Conservation (phyloP, 2,329 filamentous ascomycete species). For the Aspergillus versicolor region DNA sequence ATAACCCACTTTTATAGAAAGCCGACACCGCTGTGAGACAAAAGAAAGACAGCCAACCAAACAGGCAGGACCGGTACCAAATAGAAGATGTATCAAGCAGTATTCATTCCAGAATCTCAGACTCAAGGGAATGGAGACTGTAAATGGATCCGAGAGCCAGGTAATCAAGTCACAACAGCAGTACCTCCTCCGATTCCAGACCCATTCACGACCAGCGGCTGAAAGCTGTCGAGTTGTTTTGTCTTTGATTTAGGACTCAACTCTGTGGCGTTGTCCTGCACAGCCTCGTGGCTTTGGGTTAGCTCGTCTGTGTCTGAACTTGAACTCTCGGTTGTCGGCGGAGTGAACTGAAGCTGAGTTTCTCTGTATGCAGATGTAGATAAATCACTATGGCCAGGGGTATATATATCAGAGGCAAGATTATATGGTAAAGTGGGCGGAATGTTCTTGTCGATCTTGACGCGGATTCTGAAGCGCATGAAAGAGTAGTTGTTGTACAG, state of each 20-base stretch:
- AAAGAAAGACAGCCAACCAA: not conserved
- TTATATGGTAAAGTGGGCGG: slow-evolving; percentile 7
- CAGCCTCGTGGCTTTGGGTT: not conserved
- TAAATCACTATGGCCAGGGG: not conserved
- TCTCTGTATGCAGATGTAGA: not conserved
- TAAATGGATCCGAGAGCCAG: not conserved
- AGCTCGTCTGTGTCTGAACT: slow-evolving; percentile 4
- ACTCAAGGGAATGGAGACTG: not conserved
- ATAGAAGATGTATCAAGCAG: not conserved
- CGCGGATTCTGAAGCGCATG: slow-evolving; percentile 33
- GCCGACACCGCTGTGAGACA: not conserved
- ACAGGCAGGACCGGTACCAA: not conserved
- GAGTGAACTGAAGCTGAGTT: slow-evolving; percentile 4
- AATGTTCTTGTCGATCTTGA: slow-evolving; percentile 31
- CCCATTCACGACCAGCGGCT: slow-evolving; percentile 36
- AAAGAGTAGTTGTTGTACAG: slow-evolving; percentile 36
- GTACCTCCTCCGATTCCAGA: slow-evolving; percentile 26
- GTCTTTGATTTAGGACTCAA: not conserved
- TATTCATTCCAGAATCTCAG: not conserved
- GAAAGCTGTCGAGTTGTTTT: slow-evolving; percentile 18
- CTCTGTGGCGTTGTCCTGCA: not conserved
- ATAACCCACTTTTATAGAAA: not conserved
- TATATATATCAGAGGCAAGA: not conserved
- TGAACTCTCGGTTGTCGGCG: not conserved
- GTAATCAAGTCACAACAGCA: slow-evolving; percentile 10